Base-by-base conservation (phyloP, 2,329 filamentous ascomycete genomes). In the Xylaria sp. region DNA sequence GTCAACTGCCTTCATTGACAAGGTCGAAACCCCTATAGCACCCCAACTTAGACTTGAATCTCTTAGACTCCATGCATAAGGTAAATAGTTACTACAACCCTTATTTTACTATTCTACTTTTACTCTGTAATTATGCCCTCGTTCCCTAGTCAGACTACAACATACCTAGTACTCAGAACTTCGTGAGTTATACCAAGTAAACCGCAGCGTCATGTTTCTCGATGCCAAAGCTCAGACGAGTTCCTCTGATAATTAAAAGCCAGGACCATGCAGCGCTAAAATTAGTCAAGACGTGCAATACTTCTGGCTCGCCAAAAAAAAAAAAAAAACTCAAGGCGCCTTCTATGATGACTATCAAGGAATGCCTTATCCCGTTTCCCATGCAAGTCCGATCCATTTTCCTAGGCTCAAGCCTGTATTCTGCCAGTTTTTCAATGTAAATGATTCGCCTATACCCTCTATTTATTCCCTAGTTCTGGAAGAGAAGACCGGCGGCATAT, bases 401-500 rank as follows among this genome's bases (percentile, higher is more conserved):
- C 48, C 53, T 42, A 57, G 62, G 42, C 62, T 57, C 8, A 63
- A 55, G n/a, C 50, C 65, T 37, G 18, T 63, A 54, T 51, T 37
- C 62, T 60, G 62, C 59, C 37, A 62, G 29, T 12, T 35, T 48
- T 48, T 37, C 47, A 62, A 62, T 69, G 50, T 32, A 65, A 40
- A 44, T 35, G 21, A 60, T 66, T 55, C 37, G 18, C 2, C 25
- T 59, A 16, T 35, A 25, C 23, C 8, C 37, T 64, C 63, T 63
- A 65, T 63, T 13, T 5, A 1, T 35, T 18, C 3, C 12, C 71
- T 77, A 85, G 57, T 82, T 81, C 68, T 86, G 83, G 74, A 90
- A 93, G 61, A 98, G 86, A 70, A 97, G 85, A 58, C 91, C 90
- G 55, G 94, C 94, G n/a, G 95, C 95, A 71, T 91, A 89, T 70